Conservation (phyloP, 2,329 filamentous ascomycete species). For the Lithohypha guttulata region DNA sequence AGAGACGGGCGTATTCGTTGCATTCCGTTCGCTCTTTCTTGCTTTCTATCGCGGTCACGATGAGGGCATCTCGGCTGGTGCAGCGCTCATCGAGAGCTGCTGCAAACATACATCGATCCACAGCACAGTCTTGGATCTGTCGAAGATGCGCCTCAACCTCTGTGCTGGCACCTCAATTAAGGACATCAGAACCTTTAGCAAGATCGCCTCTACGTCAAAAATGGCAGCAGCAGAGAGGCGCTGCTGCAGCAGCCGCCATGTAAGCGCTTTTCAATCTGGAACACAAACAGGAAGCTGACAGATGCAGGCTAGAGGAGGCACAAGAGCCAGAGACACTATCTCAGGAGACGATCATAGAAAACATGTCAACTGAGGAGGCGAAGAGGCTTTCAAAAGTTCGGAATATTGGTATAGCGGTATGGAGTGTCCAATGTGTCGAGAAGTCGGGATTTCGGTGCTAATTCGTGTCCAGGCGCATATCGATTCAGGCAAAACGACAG, state of each 20-base stretch:
- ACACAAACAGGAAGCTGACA: constrained; percentile 1
- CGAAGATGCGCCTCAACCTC: constrained; percentile 31
- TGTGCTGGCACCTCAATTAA: constrained; percentile 18
- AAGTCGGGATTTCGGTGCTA: constrained; percentile 7
- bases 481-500: constrained; percentile 95
- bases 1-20: constrained; percentile 1
- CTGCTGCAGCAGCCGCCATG: constrained; percentile 36
- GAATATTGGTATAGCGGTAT: constrained; percentile 94
- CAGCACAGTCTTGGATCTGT: constrained; percentile 28
- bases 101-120: constrained; percentile 27
- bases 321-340: constrained; percentile 47
- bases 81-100: constrained; percentile 24
- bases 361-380: constrained; percentile 69
- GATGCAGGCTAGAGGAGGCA: constrained; percentile 43
- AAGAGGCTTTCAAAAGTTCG: constrained; percentile 69
- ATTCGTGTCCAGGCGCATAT: constrained; percentile 64
- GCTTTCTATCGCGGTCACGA: constrained; percentile 10
- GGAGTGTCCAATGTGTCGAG: constrained; percentile 22
- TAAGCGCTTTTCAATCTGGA: too few relatives aligned
- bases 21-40: constrained; percentile 6
- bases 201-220: constrained; percentile 28
- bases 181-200: constrained; percentile 9
- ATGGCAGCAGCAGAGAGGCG: constrained; percentile 32
- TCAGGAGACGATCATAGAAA: constrained; percentile 61
- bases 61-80: constrained; percentile 19